Evolutionary conservation across 2,329 filamentous ascomycete genomes (phyloP).

Genomic region (Ceratocystis harringtonii): DNA sequence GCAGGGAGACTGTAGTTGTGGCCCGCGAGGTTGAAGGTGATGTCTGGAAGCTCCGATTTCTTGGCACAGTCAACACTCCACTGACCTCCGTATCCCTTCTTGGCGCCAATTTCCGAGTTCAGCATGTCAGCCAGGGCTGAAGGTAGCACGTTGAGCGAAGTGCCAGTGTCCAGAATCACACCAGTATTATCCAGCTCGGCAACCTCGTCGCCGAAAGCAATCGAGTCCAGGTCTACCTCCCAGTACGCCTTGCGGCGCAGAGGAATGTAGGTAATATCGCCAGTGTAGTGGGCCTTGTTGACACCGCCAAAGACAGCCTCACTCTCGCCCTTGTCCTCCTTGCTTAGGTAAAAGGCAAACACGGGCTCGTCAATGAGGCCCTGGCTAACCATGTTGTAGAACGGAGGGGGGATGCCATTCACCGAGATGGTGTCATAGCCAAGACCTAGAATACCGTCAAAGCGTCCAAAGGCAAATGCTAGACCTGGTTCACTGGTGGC

Average conservation of each 20-base stretch:
- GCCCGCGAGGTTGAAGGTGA: constrained; percentile 79
- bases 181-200: constrained; percentile 89
- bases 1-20: constrained; percentile 84
- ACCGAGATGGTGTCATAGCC: constrained; percentile 96
- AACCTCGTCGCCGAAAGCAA: constrained; percentile 71
- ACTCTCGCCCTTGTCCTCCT: constrained; percentile 53
- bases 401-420: constrained; percentile 84
- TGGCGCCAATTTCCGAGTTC: constrained; percentile 94
- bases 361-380: constrained; percentile 78
- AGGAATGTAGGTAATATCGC: constrained; percentile 83
- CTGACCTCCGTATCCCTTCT: constrained; percentile 95
- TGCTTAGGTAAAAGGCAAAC: constrained; percentile 88
- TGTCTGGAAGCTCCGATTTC: constrained; percentile 69
- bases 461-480: constrained; percentile 93
- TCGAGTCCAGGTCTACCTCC: constrained; percentile 92
- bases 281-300: constrained; percentile 63
- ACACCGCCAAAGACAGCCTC: constrained; percentile 84
- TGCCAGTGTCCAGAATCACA: constrained; percentile 95
- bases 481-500: constrained; percentile 90
- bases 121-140: constrained; percentile 83
- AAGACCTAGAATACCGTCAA: constrained; percentile 91
- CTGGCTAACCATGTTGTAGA: constrained; percentile 92
- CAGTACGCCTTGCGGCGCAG: constrained; percentile 98
- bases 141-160: constrained; percentile 91
- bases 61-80: constrained; percentile 84